Percentiles rank a stretch among this genome's conserved stretches.
Evolutionary conservation across 2,329 filamentous ascomycete genomes (phyloP).

Genomic region (Gnomoniopsis smithogilvyi): DNA sequence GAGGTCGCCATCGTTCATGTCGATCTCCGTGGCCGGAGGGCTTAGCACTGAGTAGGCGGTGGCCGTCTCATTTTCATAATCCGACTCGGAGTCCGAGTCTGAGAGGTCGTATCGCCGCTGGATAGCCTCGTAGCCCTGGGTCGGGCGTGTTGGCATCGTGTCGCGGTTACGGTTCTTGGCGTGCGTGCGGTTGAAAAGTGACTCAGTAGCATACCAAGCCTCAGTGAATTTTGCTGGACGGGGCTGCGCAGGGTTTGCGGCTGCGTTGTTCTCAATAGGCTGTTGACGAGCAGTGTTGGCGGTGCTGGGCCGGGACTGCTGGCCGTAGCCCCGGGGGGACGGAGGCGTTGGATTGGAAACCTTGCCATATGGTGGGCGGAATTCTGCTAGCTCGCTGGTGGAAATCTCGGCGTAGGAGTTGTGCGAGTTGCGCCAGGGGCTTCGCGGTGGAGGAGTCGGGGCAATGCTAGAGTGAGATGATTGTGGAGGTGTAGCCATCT

Average conservation of each 20-base stretch:
- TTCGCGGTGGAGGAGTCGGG: constrained; percentile 4
- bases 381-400: constrained; percentile 17
- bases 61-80: constrained; percentile 25
- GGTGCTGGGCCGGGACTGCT: constrained; percentile 25
- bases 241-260: constrained; percentile 28
- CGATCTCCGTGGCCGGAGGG: constrained; percentile 18
- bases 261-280: constrained; percentile 9
- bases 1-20: constrained; percentile 23
- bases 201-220: constrained; percentile 53
- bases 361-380: constrained; percentile 19
- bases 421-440: constrained; percentile 38
- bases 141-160: constrained; percentile 30
- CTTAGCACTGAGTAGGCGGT: constrained; percentile 20
- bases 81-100: constrained; percentile 38
- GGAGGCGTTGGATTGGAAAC: constrained; percentile 19
- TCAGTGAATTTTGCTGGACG: constrained; percentile 49
- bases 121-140: constrained; percentile 44
- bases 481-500: constrained; percentile 37
- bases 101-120: constrained; percentile 40
- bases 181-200: constrained; percentile 51
- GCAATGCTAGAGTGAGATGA: constrained; percentile 5
- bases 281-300: constrained; percentile 23
- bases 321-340: constrained; percentile 27
- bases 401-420: constrained; percentile 42
- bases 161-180: constrained; percentile 47